Percentiles rank a stretch among this genome's conserved stretches.
These are phyloP conservation scores for Colletotrichum spinosum DNA, from an alignment of 2,329 filamentous ascomycete genomes.

Conservation along the genomic window DNA sequence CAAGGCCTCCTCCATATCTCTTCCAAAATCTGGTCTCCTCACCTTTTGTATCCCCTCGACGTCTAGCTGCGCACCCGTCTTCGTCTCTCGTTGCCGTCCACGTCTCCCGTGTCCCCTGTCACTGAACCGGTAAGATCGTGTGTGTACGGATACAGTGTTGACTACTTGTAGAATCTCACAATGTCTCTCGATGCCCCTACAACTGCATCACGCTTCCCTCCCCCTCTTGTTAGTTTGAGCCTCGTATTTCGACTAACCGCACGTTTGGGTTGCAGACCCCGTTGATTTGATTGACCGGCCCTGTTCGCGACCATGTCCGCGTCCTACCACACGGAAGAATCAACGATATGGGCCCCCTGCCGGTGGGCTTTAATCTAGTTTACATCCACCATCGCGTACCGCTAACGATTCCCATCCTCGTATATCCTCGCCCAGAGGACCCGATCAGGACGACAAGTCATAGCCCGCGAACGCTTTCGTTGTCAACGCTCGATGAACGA, in stretches of 20 bases:
- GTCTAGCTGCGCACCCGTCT: too few relatives aligned
- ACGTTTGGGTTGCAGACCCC: conserved; percentile 16
- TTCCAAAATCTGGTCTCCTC: too few relatives aligned
- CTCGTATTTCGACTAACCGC: conserved; percentile 29
- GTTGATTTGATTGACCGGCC: conserved; percentile 4
- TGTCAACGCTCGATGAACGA: not conserved
- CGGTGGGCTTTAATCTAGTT: conserved; percentile 19
- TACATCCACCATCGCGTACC: not conserved
- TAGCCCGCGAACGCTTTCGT: conserved; percentile 21
- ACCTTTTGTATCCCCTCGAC: too few relatives aligned
- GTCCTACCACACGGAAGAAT: conserved; percentile 22
- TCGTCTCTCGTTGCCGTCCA: too few relatives aligned
- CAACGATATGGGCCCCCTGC: conserved; percentile 29
- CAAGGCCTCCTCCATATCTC: not conserved
- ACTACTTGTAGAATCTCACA: not conserved
- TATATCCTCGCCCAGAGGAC: conserved; percentile 20
- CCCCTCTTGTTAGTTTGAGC: conserved; percentile 2
- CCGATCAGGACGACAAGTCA: conserved; percentile 10
- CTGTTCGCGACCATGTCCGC: conserved; percentile 2
- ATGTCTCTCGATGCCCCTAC: conserved; percentile 2
- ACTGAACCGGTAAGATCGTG: too few relatives aligned
- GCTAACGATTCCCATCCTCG: conserved; percentile 29
- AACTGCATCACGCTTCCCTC: not conserved
- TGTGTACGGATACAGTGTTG: too few relatives aligned
- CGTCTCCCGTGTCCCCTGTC: too few relatives aligned